Evolutionary conservation across 2,329 filamentous ascomycete species (phyloP).

Genomic region (Pseudomassariella vexata): DNA sequence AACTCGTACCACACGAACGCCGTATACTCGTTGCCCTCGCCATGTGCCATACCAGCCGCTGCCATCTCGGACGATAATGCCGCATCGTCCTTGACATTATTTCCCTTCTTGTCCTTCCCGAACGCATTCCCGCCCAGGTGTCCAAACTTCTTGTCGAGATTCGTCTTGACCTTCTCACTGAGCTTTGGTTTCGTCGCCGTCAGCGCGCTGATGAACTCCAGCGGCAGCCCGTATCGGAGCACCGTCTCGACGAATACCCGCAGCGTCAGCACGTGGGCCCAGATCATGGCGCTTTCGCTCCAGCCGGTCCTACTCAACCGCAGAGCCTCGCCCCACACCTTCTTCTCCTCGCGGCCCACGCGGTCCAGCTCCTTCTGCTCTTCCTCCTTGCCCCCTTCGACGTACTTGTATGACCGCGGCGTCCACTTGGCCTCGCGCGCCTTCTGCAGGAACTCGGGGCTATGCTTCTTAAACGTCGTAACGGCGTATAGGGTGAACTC

Average conservation of each 20-base stretch:
- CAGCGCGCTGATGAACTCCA: constrained; percentile 63
- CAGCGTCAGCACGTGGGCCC: constrained; percentile 86
- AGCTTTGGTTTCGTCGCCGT: constrained; percentile 69
- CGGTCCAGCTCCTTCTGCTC: constrained; percentile 83
- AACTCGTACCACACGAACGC: constrained; percentile 97
- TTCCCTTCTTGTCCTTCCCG: constrained; percentile 86
- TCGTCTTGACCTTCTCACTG: constrained; percentile 70
- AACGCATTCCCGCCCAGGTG: constrained; percentile 95
- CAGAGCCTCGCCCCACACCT: constrained; percentile 87
- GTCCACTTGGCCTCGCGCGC: constrained; percentile 92
- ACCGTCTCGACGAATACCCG: constrained; percentile 97
- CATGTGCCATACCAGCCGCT: constrained; percentile 56
- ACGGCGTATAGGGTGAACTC: constrained; percentile 88
- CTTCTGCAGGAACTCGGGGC: constrained; percentile 83
- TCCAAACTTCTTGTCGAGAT: constrained; percentile 78
- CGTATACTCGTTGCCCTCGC: constrained; percentile 79
- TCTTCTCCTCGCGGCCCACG: constrained; percentile 73
- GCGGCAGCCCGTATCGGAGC: constrained; percentile 85
- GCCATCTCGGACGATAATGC: constrained; percentile 77
- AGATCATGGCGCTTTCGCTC: constrained; percentile 93
- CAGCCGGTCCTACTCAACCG: constrained; percentile 85
- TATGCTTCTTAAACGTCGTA: constrained; percentile 89
- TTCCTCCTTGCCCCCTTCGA: constrained; percentile 82
- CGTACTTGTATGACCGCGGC: constrained; percentile 88
- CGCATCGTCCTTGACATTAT: constrained; percentile 84